Evolutionary conservation across 768 basidiomycete genomes (phyloP).

Genomic region (Macrolepiota fuliginosa): DNA sequence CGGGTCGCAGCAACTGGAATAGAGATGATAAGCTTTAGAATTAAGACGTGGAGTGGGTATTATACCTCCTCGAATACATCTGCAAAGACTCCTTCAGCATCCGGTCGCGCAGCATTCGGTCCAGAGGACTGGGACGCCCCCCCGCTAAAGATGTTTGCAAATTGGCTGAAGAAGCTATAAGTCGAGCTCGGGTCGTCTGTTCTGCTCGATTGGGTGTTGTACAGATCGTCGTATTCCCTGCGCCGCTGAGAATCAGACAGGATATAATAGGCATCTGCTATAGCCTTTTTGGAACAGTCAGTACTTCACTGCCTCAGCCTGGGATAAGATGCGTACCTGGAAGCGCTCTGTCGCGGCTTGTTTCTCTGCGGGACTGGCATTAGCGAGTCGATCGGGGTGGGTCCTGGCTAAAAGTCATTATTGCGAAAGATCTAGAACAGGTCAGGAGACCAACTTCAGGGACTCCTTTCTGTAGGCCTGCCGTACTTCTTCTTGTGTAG

Average conservation of each 20-base stretch:
- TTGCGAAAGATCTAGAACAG: slow-evolving; percentile 14
- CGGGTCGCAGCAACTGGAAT: slow-evolving; percentile 70
- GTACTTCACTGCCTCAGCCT: not conserved
- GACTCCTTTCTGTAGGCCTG: slow-evolving; percentile 82
- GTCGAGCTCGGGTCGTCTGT: slow-evolving; percentile 67
- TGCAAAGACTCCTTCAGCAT: slow-evolving; percentile 80
- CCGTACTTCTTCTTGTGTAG: slow-evolving; percentile 67
- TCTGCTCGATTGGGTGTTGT: slow-evolving; percentile 53
- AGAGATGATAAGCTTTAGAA: not conserved
- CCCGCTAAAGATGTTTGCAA: slow-evolving; percentile 66
- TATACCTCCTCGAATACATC: slow-evolving; percentile 90
- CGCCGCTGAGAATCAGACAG: slow-evolving; percentile 76
- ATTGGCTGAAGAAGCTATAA: slow-evolving; percentile 72
- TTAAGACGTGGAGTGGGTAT: not conserved
- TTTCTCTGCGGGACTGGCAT: slow-evolving; percentile 69
- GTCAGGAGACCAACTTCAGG: slow-evolving; percentile 45
- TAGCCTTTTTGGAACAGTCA: slow-evolving; percentile 43
- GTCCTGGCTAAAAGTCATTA: slow-evolving; percentile 47
- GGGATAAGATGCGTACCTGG: slow-evolving; percentile 47
- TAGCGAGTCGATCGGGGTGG: slow-evolving; percentile 82
- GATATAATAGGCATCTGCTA: slow-evolving; percentile 94
- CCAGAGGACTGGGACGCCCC: slow-evolving; percentile 28
- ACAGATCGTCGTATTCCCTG: slow-evolving; percentile 69
- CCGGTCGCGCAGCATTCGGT: slow-evolving; percentile 47
- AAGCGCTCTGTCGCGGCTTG: slow-evolving; percentile 79